Evolutionary conservation across 257 asterid species (phyloP).

Genomic region (Linaria vulgaris): DNA sequence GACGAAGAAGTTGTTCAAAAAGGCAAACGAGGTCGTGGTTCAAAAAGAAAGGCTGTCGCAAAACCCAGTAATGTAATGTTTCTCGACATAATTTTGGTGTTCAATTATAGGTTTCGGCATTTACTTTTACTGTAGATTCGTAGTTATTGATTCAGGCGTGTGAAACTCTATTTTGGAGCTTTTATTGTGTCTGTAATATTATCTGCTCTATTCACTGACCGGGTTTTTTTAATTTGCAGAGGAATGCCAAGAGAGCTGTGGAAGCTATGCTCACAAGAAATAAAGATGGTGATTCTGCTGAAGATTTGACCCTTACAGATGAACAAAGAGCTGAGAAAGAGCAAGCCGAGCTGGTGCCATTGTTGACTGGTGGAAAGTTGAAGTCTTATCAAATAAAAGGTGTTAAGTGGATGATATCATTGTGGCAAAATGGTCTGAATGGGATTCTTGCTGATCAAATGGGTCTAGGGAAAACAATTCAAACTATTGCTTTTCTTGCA

Average conservation of each 20-base stretch:
- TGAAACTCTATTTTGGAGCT: too few relatives aligned
- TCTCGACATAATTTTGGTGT: background rate
- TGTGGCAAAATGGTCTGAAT: slow-evolving; percentile 98
- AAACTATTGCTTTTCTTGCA: slow-evolving; percentile 89
- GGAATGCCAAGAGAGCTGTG: slow-evolving; percentile 92
- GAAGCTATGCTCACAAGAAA: slow-evolving; percentile 90
- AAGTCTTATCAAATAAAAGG: slow-evolving; percentile 94
- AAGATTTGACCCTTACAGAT: slow-evolving; percentile 62
- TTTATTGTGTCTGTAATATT: too few relatives aligned
- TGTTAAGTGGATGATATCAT: slow-evolving; percentile 95
- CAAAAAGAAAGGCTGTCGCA: slow-evolving; percentile 68
- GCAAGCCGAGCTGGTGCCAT: slow-evolving; percentile 85
- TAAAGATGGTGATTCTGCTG: slow-evolving; percentile 58
- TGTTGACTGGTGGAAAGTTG: slow-evolving; percentile 92
- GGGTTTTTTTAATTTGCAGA: slow-evolving; percentile 35
- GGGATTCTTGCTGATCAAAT: slow-evolving; percentile 99
- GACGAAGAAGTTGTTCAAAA: slow-evolving; percentile 37
- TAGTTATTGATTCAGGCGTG: background rate
- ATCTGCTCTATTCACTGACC: slow-evolving; percentile 11
- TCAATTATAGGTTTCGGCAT: background rate
- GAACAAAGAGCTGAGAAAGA: slow-evolving; percentile 73
- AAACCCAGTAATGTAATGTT: slow-evolving; percentile 54
- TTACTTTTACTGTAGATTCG: slow-evolving; percentile 11
- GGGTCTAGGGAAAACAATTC: slow-evolving; percentile 99
- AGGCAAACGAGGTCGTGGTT: slow-evolving; percentile 67